These are phyloP conservation scores for Inonotus obliquus DNA, from an alignment of 1,284 basidiomycete species.

Conservation along the genomic window DNA sequence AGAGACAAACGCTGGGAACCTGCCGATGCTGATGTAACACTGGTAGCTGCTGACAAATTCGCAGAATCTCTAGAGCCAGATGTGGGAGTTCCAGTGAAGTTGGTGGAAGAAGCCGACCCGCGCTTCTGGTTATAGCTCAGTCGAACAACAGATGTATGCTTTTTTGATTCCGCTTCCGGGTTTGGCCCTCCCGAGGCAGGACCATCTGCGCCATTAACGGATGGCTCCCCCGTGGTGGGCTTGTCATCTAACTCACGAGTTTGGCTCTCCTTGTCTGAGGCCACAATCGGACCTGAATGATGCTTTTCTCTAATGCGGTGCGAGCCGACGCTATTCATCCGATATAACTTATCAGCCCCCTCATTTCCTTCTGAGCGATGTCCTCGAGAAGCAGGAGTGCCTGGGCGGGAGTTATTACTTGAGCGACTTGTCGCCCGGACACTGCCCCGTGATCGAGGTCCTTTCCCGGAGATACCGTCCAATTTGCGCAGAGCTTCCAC, in stretches of 20 bases:
- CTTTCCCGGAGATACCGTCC: constrained; percentile 82
- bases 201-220: background rate
- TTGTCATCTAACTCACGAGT: background rate
- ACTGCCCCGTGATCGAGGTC: constrained; percentile 56
- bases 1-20: constrained; percentile 62
- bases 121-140: constrained; percentile 78
- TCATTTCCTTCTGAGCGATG: constrained; percentile 41
- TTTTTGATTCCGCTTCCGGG: constrained; percentile 36
- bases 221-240: background rate
- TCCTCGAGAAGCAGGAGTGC: constrained; percentile 47
- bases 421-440: constrained; percentile 58
- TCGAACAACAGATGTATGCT: constrained; percentile 50
- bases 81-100: constrained; percentile 69
- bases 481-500: constrained; percentile 90
- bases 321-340: constrained; percentile 7
- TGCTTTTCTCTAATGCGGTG: constrained; percentile 6
- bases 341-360: constrained; percentile 20
- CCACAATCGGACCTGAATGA: background rate
- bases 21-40: constrained; percentile 67
- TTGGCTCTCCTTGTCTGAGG: background rate
- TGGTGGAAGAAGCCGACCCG: constrained; percentile 85
- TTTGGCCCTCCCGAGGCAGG: background rate
- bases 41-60: constrained; percentile 70
- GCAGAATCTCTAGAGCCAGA: constrained; percentile 80
- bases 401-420: constrained; percentile 66